These are phyloP conservation scores for Parasitella parasitica DNA, from an alignment of 371 early-diverging fungal genomes.

Conservation along the genomic window DNA sequence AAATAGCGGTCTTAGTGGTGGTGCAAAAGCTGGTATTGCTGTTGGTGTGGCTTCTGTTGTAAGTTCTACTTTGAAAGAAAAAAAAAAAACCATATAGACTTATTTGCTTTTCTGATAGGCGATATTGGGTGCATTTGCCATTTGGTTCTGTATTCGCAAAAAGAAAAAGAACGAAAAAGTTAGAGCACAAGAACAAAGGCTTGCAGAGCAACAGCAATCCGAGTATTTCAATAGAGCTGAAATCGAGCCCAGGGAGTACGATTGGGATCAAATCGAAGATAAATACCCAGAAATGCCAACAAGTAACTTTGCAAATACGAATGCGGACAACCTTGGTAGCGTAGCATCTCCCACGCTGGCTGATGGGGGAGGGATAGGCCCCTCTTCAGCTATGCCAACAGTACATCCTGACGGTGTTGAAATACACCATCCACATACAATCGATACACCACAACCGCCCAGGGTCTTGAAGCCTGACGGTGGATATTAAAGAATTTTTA, in stretches of 20 bases:
- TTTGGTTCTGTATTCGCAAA: not conserved
- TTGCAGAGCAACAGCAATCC: not conserved
- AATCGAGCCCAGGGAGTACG: not conserved
- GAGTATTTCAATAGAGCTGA: not conserved
- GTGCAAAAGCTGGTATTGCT: slow-evolving; percentile 1
- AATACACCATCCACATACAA: too few relatives aligned
- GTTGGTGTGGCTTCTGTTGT: slow-evolving; percentile 1
- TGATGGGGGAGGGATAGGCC: too few relatives aligned
- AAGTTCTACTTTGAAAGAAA: not conserved
- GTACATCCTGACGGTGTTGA: too few relatives aligned
- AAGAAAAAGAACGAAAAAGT: not conserved
- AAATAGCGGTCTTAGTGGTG: not conserved
- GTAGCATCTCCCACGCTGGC: too few relatives aligned
- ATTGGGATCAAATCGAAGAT: slow-evolving; percentile 5
- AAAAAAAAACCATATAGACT: not conserved
- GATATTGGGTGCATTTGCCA: not conserved
- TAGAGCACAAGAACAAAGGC: not conserved
- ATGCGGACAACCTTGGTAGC: too few relatives aligned
- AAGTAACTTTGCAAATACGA: too few relatives aligned
- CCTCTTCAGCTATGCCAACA: too few relatives aligned
- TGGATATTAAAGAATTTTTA: too few relatives aligned
- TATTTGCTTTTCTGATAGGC: not conserved
- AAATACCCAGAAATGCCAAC: slow-evolving; percentile 1
- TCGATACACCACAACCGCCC: too few relatives aligned
- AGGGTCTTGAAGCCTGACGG: too few relatives aligned